Evolutionary conservation across 768 basidiomycete genomes (phyloP), one percentile per base, ranked within the genome.

Genomic region (Coprinopsis strossmayeri): DNA sequence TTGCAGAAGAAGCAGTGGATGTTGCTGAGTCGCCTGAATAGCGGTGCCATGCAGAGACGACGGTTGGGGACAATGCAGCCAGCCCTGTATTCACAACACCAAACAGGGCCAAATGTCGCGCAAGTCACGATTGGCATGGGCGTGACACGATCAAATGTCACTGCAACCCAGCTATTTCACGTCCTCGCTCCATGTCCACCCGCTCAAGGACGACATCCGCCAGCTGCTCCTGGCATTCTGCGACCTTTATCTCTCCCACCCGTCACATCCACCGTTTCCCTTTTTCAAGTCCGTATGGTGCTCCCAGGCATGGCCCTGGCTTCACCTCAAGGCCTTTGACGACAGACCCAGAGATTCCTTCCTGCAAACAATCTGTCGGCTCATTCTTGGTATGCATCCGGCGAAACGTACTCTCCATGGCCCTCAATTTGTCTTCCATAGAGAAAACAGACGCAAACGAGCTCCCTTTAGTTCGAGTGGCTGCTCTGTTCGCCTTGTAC

Each of bases 131-230:
- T n/a, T n/a, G n/a, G n/a, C n/a, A n/a, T n/a, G n/a, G n/a, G n/a
- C n/a, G n/a, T n/a, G n/a, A n/a, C n/a, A n/a, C n/a, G n/a, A n/a
- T n/a, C n/a, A n/a, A n/a, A n/a, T n/a, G n/a, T n/a, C n/a, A n/a
- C n/a, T 91, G 9, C 88, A 90, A 57, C 87, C 86, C 1, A 69
- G 72, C 17, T 91, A 85, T 62, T 91, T 88, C 60, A 84, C 87
- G 0, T 90, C 87, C 2, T 86, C 85, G 0, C 58, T 84, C 20
- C 91, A 82, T 62, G 78, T 88, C 7, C 64, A 76, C 17, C 67
- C 79, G 12, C 69, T 87, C 18, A 76, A 84, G 2, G 73, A 78
- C 24, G 89, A 92, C 62, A 71, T 91, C 24, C 62, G 69, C 2
- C 58, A 56, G 2, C 73, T 92, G 20, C 62, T 82, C 2, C 57